Evolutionary conservation across 495 filamentous ascomycete species (phyloP).

Genomic region (Penicillium cataractarum): DNA sequence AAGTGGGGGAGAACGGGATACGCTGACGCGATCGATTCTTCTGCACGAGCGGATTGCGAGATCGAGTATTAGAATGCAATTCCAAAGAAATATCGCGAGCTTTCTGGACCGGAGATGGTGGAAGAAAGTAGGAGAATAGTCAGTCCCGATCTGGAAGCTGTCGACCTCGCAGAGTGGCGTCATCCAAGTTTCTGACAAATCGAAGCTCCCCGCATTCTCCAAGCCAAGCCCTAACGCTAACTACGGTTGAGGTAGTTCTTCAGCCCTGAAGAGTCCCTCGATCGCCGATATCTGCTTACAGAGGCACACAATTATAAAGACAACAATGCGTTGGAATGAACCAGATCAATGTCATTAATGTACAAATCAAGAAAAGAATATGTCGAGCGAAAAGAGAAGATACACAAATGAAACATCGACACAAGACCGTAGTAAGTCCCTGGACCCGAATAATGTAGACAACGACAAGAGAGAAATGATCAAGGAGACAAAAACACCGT

Average conservation of each 20-base stretch:
- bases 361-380: constrained; percentile 35
- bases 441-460: constrained; percentile 11
- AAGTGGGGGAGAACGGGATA: constrained; percentile 18
- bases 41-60: background rate
- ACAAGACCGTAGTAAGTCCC: background rate
- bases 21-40: constrained; percentile 10
- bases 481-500: constrained; percentile 15
- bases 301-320: too few species aligned
- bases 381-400: constrained; percentile 25
- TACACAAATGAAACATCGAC: constrained; percentile 8
- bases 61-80: background rate
- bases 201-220: constrained; percentile 9
- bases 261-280: too few species aligned
- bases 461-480: constrained; percentile 21
- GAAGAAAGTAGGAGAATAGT: background rate
- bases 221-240: constrained; percentile 1
- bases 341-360: constrained; percentile 29
- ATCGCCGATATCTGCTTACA: background rate
- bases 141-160: background rate
- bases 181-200: constrained; percentile 22
- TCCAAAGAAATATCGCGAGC: background rate
- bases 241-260: too few species aligned
- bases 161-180: constrained; percentile 17
- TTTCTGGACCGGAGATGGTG: background rate
- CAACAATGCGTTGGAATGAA: constrained; percentile 2